These are phyloP conservation scores for Elymus sibiricus DNA, from an alignment of 176 grass and related monocot species.

Conservation along the genomic window DNA sequence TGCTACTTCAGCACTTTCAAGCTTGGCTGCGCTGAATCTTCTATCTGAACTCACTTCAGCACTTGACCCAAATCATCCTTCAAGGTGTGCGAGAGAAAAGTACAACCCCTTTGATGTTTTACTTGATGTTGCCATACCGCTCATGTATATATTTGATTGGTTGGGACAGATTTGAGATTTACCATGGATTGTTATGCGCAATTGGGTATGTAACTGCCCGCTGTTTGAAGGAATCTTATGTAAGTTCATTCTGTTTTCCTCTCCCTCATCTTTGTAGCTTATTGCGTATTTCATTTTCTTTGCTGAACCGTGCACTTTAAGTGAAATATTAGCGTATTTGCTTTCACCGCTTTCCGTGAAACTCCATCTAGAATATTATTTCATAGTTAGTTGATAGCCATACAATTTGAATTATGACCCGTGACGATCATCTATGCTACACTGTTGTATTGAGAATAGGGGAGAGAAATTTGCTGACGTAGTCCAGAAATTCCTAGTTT, in stretches of 20 bases:
- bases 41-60: constrained; percentile 67
- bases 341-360: neutral
- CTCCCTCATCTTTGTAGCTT: constrained; percentile 12
- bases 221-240: constrained; percentile 72
- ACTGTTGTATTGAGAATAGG: neutral
- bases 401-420: neutral
- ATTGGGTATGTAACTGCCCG: constrained; percentile 76
- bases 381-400: constrained; percentile 1
- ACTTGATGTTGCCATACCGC: neutral
- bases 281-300: constrained; percentile 22
- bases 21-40: constrained; percentile 53
- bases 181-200: constrained; percentile 76
- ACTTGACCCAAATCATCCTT: constrained; percentile 38
- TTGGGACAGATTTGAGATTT: constrained; percentile 81
- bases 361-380: constrained; percentile 7
- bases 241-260: constrained; percentile 38
- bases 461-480: neutral
- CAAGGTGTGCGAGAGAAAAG: constrained; percentile 55
- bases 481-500: neutral
- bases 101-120: neutral
- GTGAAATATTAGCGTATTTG: constrained; percentile 20
- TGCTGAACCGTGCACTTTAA: constrained; percentile 14
- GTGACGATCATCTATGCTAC: neutral
- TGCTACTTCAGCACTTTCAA: constrained; percentile 70
- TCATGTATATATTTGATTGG: constrained; percentile 37